Percentiles rank a stretch among this genome's conserved stretches.
Evolutionary conservation across 495 filamentous ascomycete species (phyloP).

Genomic region (Penicillium canescens): DNA sequence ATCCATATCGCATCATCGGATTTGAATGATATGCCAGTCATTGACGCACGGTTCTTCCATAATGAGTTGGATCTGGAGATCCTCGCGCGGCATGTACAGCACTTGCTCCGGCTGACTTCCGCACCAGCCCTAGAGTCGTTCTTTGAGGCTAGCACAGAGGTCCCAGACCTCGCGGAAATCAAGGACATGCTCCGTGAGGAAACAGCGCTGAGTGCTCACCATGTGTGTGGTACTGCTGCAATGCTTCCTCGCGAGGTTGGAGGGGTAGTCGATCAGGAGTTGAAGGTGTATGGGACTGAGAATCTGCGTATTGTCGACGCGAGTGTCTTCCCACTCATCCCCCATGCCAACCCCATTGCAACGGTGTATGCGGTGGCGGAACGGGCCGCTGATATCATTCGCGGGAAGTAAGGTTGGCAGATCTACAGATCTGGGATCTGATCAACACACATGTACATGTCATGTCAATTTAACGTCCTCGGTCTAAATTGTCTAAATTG

Average conservation of each 20-base stretch:
- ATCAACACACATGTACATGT: neutral
- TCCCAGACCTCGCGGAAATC: slow-evolving; percentile 6
- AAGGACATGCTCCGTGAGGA: slow-evolving; percentile 1
- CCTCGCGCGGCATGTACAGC: slow-evolving; percentile 17
- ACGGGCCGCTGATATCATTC: slow-evolving; percentile 51
- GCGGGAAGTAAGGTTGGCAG: neutral
- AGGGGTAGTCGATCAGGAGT: slow-evolving; percentile 47
- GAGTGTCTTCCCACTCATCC: slow-evolving; percentile 50
- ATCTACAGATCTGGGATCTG: neutral
- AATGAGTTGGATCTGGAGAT: slow-evolving; percentile 38
- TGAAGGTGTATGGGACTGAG: slow-evolving; percentile 48
- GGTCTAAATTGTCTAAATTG: no score
- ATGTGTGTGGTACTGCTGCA: slow-evolving; percentile 18
- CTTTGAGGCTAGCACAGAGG: neutral
- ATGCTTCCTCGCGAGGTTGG: slow-evolving; percentile 47
- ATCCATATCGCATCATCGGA: slow-evolving; percentile 33
- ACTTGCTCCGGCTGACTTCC: slow-evolving; percentile 7
- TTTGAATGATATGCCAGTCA: slow-evolving; percentile 22
- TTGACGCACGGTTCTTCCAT: slow-evolving; percentile 31
- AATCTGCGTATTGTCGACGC: slow-evolving; percentile 56
- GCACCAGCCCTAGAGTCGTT: neutral
- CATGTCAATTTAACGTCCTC: no score
- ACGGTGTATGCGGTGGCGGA: slow-evolving; percentile 57
- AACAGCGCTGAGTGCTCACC: slow-evolving; percentile 8
- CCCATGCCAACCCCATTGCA: slow-evolving; percentile 50